Evolutionary conservation across 441 rosid species (phyloP).

Genomic region (Monsonia emarginata): DNA sequence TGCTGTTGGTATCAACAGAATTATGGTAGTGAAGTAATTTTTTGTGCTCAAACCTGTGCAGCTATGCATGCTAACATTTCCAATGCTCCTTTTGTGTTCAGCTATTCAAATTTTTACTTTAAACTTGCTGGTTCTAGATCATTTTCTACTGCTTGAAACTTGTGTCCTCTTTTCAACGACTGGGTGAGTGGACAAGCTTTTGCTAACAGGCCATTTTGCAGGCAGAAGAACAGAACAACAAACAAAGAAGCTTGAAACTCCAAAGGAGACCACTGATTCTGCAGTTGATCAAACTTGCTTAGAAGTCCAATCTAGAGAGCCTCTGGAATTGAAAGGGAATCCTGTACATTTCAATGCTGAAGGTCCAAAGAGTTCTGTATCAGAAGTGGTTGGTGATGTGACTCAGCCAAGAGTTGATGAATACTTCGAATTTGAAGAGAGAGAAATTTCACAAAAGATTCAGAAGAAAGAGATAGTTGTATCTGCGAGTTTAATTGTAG

Average conservation of each 20-base stretch:
- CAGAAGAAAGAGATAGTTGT: conserved; percentile 29
- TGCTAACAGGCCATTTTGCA: conserved; percentile 23
- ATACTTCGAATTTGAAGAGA: conserved; percentile 26
- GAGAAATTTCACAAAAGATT: conserved; percentile 19
- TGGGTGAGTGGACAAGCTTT: neutral
- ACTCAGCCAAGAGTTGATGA: conserved; percentile 21
- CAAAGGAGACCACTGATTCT: conserved; percentile 16
- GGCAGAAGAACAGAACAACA: conserved; percentile 33
- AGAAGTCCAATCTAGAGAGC: conserved; percentile 24
- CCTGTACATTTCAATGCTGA: neutral
- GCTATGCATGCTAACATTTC: no score
- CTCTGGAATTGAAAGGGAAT: conserved; percentile 21
- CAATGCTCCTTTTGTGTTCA: neutral
- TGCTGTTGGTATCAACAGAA: neutral
- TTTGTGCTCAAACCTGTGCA: no score
- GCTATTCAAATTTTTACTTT: neutral
- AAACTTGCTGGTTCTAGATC: no score
- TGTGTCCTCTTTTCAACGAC: neutral
- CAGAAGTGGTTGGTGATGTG: conserved; percentile 23
- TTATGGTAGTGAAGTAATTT: no score
- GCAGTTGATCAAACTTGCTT: conserved; percentile 26
- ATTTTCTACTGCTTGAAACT: neutral
- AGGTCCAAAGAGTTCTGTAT: neutral
- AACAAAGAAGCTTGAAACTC: conserved; percentile 22
- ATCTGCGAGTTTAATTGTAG: conserved; percentile 24